These are phyloP conservation scores for Pilobolus umbonatus DNA, from an alignment of 192 early-diverging fungal genomes.

Conservation along the genomic window DNA sequence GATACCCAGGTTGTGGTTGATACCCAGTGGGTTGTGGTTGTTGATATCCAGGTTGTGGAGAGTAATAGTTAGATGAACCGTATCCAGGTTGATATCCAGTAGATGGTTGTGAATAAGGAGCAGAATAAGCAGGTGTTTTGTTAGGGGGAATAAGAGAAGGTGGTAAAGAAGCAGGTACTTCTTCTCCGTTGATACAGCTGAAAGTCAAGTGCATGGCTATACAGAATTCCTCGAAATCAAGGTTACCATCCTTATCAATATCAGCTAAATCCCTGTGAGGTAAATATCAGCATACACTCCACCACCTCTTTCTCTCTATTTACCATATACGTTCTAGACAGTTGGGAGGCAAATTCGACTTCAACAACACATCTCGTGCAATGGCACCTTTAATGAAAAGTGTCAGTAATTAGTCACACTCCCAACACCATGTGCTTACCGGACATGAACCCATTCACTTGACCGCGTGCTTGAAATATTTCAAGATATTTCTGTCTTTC, in stretches of 20 bases:
- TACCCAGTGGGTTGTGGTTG: slow-evolving; percentile 40
- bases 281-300: neutral
- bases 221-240: slow-evolving; percentile 83
- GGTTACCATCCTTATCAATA: slow-evolving; percentile 76
- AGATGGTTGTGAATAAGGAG: slow-evolving; percentile 10
- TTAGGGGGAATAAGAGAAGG: slow-evolving; percentile 58
- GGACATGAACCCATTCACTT: slow-evolving; percentile 46
- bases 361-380: slow-evolving; percentile 36
- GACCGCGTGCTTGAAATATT: slow-evolving; percentile 48
- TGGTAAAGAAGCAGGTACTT: slow-evolving; percentile 58
- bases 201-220: slow-evolving; percentile 76
- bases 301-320: neutral
- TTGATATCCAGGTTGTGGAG: slow-evolving; percentile 26
- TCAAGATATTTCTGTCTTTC: slow-evolving; percentile 49
- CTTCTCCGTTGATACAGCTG: slow-evolving; percentile 51
- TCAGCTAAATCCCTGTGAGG: slow-evolving; percentile 64
- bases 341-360: slow-evolving; percentile 34
- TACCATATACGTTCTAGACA: slow-evolving; percentile 44
- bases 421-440: slow-evolving; percentile 23
- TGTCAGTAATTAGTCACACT: neutral
- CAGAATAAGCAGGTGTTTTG: slow-evolving; percentile 45
- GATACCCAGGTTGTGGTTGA: slow-evolving; percentile 9
- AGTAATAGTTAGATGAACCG: slow-evolving; percentile 37
- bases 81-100: slow-evolving; percentile 30
- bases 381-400: slow-evolving; percentile 27